A percentile compares a stretch with the other conserved stretches of the same genome.
Conservation (phyloP, 169 alveolate species). For the Eimeria praecox region DNA sequence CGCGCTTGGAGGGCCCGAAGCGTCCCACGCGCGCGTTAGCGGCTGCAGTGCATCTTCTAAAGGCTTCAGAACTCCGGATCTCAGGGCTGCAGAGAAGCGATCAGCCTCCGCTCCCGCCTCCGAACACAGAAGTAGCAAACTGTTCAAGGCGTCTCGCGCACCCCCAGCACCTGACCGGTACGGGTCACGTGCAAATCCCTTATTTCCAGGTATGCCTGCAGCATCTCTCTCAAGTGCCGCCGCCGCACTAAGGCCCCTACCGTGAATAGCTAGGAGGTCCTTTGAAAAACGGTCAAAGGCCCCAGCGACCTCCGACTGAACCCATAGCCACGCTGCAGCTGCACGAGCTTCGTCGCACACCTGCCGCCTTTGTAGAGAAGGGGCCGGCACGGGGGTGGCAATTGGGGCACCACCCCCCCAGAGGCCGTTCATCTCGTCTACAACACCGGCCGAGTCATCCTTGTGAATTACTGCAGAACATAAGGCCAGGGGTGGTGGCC, state of each 20-base stretch:
- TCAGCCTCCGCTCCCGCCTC: conserved; percentile 79
- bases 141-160: conserved; percentile 66
- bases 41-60: conserved; percentile 63
- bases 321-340: conserved; percentile 72
- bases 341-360: conserved; percentile 69
- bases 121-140: conserved; percentile 68
- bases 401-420: conserved; percentile 61
- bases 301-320: conserved; percentile 65
- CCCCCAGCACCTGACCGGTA: conserved; percentile 13
- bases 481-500: background rate
- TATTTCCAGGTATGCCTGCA: background rate
- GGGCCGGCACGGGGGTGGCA: conserved; percentile 22
- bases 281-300: conserved; percentile 56
- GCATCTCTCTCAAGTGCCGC: conserved; percentile 43
- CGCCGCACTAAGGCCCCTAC: conserved; percentile 53
- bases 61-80: conserved; percentile 64
- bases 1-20: background rate
- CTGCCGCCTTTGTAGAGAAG: background rate
- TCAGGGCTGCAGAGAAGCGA: conserved; percentile 52
- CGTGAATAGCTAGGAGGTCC: conserved; percentile 49
- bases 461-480: background rate
- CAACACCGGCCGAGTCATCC: conserved; percentile 1
- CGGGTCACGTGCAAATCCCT: background rate
- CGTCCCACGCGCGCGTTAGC: conserved; percentile 24
- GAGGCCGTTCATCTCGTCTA: conserved; percentile 66